Evolutionary conservation across 129 eudicot genomes (phyloP).

Genomic region (Tagetes erecta): DNA sequence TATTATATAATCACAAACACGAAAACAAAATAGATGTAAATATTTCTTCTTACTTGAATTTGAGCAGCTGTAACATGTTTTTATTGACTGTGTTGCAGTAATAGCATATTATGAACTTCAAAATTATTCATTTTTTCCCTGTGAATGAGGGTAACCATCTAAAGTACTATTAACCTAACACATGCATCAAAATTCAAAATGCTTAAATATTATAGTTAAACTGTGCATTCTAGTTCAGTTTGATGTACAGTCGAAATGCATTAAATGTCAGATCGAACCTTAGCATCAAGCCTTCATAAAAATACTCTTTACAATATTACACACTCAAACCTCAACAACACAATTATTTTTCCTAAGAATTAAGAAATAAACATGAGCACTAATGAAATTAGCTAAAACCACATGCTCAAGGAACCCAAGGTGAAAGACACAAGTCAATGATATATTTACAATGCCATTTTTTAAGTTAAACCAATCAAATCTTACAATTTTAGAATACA

Average conservation of each 20-base stretch:
- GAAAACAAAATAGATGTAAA: neutral
- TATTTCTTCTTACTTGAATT: neutral
- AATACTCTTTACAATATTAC: neutral
- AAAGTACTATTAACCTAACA: neutral
- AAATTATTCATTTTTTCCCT: neutral
- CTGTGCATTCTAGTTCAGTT: too few species aligned
- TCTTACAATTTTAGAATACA: conserved; percentile 13
- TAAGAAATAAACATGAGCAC: neutral
- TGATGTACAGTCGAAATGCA: neutral
- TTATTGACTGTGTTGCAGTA: neutral
- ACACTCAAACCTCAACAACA: neutral
- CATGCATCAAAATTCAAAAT: too few species aligned
- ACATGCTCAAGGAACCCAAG: conserved; percentile 7
- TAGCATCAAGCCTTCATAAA: neutral
- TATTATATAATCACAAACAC: neutral
- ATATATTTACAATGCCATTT: conserved; percentile 27
- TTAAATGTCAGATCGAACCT: neutral
- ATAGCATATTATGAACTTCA: neutral
- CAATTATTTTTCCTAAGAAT: too few species aligned
- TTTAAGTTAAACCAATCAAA: conserved; percentile 19
- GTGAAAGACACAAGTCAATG: conserved; percentile 15
- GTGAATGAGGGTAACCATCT: neutral
- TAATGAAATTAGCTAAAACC: neutral
- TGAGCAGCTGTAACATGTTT: neutral
- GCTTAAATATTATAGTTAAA: too few species aligned